A percentile compares a stretch with the other conserved stretches of the same genome.
phyloP scores from a whole-genome alignment of 371 early-diverging fungal species.

The Mucor lusitanicus region DNA sequence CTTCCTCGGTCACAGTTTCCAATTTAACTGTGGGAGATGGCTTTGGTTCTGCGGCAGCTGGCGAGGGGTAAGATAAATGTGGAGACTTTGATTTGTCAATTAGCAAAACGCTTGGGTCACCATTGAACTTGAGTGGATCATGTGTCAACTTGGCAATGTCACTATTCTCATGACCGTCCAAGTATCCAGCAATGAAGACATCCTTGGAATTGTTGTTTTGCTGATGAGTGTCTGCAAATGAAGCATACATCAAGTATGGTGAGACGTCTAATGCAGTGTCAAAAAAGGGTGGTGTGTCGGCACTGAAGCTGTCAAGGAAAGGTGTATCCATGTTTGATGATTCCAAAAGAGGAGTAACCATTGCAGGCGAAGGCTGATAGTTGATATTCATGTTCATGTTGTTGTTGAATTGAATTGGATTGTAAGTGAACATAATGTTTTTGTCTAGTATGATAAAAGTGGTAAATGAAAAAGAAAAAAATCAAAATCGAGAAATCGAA shows the following conservation, averaged over 20 bases:
- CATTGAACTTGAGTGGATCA: constrained; percentile 21
- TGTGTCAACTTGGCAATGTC: constrained; percentile 7
- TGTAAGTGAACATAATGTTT: not conserved
- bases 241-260: constrained; percentile 10
- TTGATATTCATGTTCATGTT: not conserved
- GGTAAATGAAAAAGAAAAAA: not conserved
- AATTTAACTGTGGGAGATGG: constrained; percentile 10
- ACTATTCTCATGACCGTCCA: constrained; percentile 1
- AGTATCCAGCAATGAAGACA: constrained; percentile 12
- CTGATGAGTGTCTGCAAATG: not conserved
- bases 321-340: constrained; percentile 15
- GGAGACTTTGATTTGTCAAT: constrained; percentile 26
- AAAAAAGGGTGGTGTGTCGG: constrained; percentile 15
- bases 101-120: constrained; percentile 19
- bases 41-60: not conserved
- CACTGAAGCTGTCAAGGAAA: constrained; percentile 1
- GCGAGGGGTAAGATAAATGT: not conserved
- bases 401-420: not conserved
- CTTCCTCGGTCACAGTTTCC: constrained; percentile 5
- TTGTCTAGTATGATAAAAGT: not conserved
- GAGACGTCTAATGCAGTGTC: constrained; percentile 10
- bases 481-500: not conserved
- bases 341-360: constrained; percentile 19
- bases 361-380: constrained; percentile 4
- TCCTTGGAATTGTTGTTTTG: constrained; percentile 7